A percentile compares a stretch with the other conserved stretches of the same genome.
Conservation (phyloP, 1,284 basidiomycete species). For the Pascua sp. region DNA sequence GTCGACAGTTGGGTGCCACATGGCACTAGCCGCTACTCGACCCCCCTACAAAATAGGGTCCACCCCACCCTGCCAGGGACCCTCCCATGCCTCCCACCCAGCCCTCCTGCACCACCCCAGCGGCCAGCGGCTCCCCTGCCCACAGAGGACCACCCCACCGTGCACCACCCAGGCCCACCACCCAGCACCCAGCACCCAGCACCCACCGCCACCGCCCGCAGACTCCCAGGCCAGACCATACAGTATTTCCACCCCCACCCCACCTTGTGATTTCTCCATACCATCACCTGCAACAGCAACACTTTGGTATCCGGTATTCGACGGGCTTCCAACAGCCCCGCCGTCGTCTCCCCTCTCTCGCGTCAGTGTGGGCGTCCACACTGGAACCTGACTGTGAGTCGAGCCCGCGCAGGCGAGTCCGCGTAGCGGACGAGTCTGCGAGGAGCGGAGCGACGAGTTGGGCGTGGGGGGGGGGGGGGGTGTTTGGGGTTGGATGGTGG, state of each 20-base stretch:
- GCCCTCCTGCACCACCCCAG: too few species aligned
- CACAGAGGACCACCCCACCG: too few species aligned
- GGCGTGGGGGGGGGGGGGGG: too few species aligned
- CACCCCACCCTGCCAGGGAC: neutral
- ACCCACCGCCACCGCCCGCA: neutral
- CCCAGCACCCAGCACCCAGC: neutral
- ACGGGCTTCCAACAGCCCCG: slow-evolving; percentile 4
- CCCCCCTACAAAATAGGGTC: neutral
- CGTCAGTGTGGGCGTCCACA: slow-evolving; percentile 4
- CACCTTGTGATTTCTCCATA: neutral
- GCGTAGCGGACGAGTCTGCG: too few species aligned
- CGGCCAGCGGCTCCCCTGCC: too few species aligned
- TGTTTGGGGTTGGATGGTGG: too few species aligned
- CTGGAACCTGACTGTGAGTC: slow-evolving; percentile 9
- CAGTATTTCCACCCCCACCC: neutral
- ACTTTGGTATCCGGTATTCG: slow-evolving; percentile 1
- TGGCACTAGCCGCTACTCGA: too few species aligned
- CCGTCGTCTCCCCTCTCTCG: slow-evolving; percentile 10
- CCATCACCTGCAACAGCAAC: neutral
- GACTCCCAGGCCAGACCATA: neutral
- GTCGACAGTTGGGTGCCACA: too few species aligned
- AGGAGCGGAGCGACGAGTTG: too few species aligned
- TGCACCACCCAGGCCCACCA: too few species aligned
- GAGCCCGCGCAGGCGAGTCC: too few species aligned
- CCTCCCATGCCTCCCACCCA: neutral